These are phyloP conservation scores for Candida ficus DNA, from an alignment of 805 yeast species.

Conservation along the genomic window DNA sequence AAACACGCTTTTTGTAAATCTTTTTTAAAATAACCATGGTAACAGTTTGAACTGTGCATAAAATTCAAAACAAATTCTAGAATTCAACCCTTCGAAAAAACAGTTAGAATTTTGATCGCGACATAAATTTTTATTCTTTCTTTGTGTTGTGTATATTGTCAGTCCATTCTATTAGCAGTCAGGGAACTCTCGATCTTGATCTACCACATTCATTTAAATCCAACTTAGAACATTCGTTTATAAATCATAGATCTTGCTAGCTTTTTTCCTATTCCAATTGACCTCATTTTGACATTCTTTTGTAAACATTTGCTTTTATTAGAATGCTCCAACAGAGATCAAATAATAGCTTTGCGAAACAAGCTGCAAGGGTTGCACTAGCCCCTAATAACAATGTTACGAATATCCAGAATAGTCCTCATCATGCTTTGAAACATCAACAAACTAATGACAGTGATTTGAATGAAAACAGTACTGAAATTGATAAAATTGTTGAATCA, in stretches of 20 bases:
- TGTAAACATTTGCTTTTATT: background rate
- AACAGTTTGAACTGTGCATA: background rate
- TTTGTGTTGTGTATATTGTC: background rate
- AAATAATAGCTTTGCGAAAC: conserved; percentile 19
- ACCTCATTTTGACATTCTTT: background rate
- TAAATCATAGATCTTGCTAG: background rate
- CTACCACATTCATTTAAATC: background rate
- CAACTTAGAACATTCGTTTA: background rate
- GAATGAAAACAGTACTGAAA: conserved; percentile 14
- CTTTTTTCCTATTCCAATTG: background rate
- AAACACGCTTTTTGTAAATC: conserved; percentile 5
- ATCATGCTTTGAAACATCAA: background rate
- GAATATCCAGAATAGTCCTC: conserved; percentile 18
- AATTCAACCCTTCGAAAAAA: background rate
- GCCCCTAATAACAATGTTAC: conserved; percentile 16
- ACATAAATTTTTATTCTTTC: background rate
- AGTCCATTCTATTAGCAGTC: no score
- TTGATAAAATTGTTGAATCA: conserved; percentile 26
- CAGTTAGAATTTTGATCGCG: background rate
- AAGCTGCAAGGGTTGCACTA: conserved; percentile 23
- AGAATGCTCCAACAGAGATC: conserved; percentile 3
- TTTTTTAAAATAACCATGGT: conserved; percentile 1
- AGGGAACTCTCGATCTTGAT: background rate
- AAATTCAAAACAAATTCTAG: background rate
- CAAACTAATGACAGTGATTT: conserved; percentile 1